Evolutionary conservation across 805 yeast species (phyloP).

Genomic region (Starmerella potacharoeniae): DNA sequence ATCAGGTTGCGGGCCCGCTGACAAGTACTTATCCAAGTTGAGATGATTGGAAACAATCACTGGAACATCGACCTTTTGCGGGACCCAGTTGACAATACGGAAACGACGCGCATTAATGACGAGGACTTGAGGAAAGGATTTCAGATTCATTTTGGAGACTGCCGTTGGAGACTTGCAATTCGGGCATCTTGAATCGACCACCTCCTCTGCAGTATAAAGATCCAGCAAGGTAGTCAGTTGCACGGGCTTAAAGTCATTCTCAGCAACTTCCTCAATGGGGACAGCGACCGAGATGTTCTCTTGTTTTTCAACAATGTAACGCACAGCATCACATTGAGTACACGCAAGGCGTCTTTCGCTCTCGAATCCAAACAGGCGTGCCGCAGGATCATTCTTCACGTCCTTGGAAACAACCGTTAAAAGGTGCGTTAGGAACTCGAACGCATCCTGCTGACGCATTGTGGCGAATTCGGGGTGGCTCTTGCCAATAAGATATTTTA

Average conservation of each 20-base stretch:
- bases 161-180: conserved; percentile 30
- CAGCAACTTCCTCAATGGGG: conserved; percentile 36
- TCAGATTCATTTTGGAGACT: conserved; percentile 35
- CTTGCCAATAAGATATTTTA: conserved; percentile 66
- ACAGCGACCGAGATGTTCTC: conserved; percentile 59
- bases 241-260: conserved; percentile 39
- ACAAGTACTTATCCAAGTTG: conserved; percentile 35
- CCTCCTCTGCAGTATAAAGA: conserved; percentile 39
- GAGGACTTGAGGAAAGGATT: conserved; percentile 57
- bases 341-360: conserved; percentile 54
- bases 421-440: conserved; percentile 69
- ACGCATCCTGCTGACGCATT: conserved; percentile 89
- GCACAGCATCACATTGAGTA: conserved; percentile 47
- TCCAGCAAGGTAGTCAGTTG: conserved; percentile 41
- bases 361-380: conserved; percentile 51
- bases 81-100: conserved; percentile 79
- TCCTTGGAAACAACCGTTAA: conserved; percentile 43
- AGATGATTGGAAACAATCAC: conserved; percentile 38
- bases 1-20: conserved; percentile 34
- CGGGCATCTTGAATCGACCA: conserved; percentile 49
- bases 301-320: conserved; percentile 42
- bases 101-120: conserved; percentile 70
- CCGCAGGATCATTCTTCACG: conserved; percentile 32
- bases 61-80: conserved; percentile 69
- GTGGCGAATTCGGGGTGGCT: conserved; percentile 75